Evolutionary conservation across 208 protist species (phyloP).

Genomic region (Acanthamoeba culbertsoni): DNA sequence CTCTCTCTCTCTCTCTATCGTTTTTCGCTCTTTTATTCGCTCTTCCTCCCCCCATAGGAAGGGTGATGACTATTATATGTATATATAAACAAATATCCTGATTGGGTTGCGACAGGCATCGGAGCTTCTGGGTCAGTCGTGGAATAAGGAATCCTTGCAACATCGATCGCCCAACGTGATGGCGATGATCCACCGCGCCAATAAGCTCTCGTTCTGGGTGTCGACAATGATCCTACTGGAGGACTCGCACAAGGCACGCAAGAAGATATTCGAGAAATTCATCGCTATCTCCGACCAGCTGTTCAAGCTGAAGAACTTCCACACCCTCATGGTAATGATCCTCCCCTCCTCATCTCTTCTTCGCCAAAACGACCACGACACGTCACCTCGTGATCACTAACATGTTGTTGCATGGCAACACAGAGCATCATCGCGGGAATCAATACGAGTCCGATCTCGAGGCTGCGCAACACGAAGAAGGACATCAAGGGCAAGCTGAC

Average conservation of each 20-base stretch:
- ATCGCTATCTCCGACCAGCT: neutral
- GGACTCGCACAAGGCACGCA: neutral
- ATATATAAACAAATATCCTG: neutral
- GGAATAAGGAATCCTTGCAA: constrained; percentile 7
- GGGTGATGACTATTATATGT: no score
- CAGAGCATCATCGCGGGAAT: constrained; percentile 67
- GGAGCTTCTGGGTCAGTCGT: constrained; percentile 6
- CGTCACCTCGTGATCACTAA: neutral
- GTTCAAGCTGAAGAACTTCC: constrained; percentile 68
- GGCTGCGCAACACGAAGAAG: constrained; percentile 62
- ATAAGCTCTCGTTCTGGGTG: constrained; percentile 3
- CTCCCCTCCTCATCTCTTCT: no score
- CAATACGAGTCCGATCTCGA: constrained; percentile 60
- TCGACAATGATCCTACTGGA: neutral
- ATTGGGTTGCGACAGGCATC: neutral
- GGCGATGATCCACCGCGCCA: constrained; percentile 13
- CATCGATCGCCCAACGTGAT: constrained; percentile 40
- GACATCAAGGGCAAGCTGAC: constrained; percentile 64
- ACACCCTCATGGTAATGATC: constrained; percentile 61
- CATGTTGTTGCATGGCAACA: no score
- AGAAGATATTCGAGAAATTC: neutral
- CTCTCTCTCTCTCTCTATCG: neutral
- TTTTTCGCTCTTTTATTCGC: neutral
- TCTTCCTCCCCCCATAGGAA: no score
- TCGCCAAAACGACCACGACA: neutral